A percentile compares a stretch with the other conserved stretches of the same genome.
phyloP scores from a whole-genome alignment of 768 basidiomycete species.

The Pleurotus cornucopiae region DNA sequence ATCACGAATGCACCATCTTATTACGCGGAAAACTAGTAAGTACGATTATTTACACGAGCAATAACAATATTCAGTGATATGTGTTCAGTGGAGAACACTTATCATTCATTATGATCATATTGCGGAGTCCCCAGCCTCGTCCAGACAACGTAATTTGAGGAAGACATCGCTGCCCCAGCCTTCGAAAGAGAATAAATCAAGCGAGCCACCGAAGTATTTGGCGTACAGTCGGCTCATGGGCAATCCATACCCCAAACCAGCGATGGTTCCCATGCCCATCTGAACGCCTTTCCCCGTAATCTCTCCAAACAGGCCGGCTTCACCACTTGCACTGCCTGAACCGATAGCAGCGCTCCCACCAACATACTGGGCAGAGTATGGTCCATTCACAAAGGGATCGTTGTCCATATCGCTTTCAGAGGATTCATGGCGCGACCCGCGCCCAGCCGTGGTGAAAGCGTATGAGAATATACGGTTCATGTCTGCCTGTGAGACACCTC shows the following conservation, averaged over 20 bases:
- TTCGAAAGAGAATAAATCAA: slow-evolving; percentile 77
- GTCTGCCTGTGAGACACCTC: slow-evolving; percentile 72
- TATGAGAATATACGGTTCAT: slow-evolving; percentile 85
- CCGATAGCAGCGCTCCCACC: slow-evolving; percentile 65
- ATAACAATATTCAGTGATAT: not conserved
- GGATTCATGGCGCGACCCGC: slow-evolving; percentile 12
- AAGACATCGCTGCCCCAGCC: slow-evolving; percentile 73
- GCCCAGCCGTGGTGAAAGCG: slow-evolving; percentile 83
- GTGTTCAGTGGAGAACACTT: not conserved
- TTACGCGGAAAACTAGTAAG: slow-evolving; percentile 1
- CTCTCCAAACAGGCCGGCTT: slow-evolving; percentile 65
- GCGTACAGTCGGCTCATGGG: slow-evolving; percentile 79
- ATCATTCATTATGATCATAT: slow-evolving; percentile 19
- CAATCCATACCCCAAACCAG: slow-evolving; percentile 83
- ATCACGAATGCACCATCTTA: not conserved
- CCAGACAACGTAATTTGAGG: slow-evolving; percentile 44
- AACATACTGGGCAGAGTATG: slow-evolving; percentile 77
- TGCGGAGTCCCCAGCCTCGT: slow-evolving; percentile 42
- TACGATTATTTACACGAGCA: not conserved
- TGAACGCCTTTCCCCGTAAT: slow-evolving; percentile 76
- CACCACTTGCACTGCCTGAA: slow-evolving; percentile 32
- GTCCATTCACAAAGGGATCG: slow-evolving; percentile 54
- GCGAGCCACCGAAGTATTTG: slow-evolving; percentile 80
- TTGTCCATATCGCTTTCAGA: slow-evolving; percentile 29
- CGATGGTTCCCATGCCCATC: slow-evolving; percentile 83